Evolutionary conservation across 805 yeast species (phyloP).

Genomic region (Candida andamanensis): DNA sequence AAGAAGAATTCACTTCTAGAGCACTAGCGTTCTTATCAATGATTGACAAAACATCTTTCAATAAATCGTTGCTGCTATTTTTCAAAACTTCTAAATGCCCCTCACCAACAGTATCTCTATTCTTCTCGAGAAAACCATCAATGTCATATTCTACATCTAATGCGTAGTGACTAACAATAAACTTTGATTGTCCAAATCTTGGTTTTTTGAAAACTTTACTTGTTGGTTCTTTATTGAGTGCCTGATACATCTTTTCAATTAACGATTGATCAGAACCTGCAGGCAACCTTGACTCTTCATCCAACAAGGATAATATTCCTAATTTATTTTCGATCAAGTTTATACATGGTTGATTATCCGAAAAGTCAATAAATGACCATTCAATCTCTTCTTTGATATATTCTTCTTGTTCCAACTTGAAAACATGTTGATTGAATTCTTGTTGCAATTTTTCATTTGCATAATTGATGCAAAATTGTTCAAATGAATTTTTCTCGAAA

Average conservation of each 20-base stretch:
- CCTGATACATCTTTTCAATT: constrained; percentile 84
- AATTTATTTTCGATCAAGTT: constrained; percentile 82
- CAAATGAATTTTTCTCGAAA: constrained; percentile 89
- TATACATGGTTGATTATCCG: constrained; percentile 96
- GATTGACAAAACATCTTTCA: constrained; percentile 59
- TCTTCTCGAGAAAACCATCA: constrained; percentile 94
- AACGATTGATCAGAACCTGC: constrained; percentile 90
- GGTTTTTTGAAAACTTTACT: constrained; percentile 83
- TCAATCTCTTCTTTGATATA: constrained; percentile 87
- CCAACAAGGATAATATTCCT: constrained; percentile 83
- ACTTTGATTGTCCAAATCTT: constrained; percentile 87
- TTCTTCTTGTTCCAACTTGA: constrained; percentile 95
- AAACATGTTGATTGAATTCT: constrained; percentile 95
- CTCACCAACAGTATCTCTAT: constrained; percentile 95
- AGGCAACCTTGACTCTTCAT: constrained; percentile 93
- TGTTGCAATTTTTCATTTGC: constrained; percentile 97
- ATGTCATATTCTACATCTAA: constrained; percentile 87
- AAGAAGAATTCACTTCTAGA: constrained; percentile 31
- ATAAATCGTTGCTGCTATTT: constrained; percentile 59
- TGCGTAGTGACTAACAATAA: constrained; percentile 90
- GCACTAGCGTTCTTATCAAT: constrained; percentile 56
- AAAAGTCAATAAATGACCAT: constrained; percentile 94
- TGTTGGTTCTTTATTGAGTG: constrained; percentile 73
- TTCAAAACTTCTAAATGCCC: constrained; percentile 85
- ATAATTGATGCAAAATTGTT: constrained; percentile 94